Evolutionary conservation across 495 filamentous ascomycete species (phyloP), one percentile per base, ranked within the genome.

Genomic region (Penicillium desertorum): DNA sequence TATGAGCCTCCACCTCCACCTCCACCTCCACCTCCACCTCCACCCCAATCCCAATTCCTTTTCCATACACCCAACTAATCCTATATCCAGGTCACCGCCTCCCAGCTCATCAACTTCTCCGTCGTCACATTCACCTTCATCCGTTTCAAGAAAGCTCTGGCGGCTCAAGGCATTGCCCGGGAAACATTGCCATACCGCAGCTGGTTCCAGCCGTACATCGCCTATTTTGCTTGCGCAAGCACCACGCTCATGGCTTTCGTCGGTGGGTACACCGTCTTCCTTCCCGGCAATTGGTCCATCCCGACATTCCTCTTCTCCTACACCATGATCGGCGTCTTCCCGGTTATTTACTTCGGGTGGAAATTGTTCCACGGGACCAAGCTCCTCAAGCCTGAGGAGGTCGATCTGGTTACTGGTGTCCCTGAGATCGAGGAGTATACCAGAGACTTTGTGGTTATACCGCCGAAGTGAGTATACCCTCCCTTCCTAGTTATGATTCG

Each of bases 301-400:
- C 76, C 88, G 2, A 88, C 81, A 0, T 92, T 94, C 60, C 70
- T 92, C 29, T 92, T 92, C 71, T 88, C 86, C 67, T 91, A 89
- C 62, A 82, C 82, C 11, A 89, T 89, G 83, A 82, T 90, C 29
- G 77, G 73, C 6, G 65, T 89, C 19, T 85, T 83, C 56, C 88
- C 88, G 0, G 52, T 88, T 1, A 71, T 93, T 0, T 92, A 81
- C 54, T 36, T 91, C 32, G 76, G 77, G 19, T 94, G 86, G 84
- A 94, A 94, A 66, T 1, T 89, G 22, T 47, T 85, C 45, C 86
- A 89, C 56, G 79, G 74, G 59, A 89, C 88, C 0, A 81, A 75
- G 44, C 75, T 85, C 57, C 67, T 77, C 53, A 75, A 70, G 25
- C 75, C 85, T 0, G 71, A 82, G 4, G 83, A 91, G 51, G 79